A percentile compares a stretch with the other conserved stretches of the same genome.
These are phyloP conservation scores for Leptomonas pyrrhocoris DNA, from an alignment of 208 protist genomes.

Conservation along the genomic window DNA sequence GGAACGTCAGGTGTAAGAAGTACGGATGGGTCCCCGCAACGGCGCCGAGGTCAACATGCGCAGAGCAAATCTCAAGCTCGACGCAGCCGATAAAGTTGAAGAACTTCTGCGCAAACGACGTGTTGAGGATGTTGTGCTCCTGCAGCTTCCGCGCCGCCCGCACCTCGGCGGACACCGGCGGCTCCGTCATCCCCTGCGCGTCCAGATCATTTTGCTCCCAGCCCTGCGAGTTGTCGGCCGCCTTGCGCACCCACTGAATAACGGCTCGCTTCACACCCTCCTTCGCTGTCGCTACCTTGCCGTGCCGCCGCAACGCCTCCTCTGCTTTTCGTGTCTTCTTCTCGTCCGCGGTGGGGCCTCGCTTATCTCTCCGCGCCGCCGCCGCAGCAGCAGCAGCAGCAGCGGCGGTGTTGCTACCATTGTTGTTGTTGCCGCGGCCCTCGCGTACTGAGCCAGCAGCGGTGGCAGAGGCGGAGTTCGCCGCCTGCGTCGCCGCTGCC, in stretches of 20 bases:
- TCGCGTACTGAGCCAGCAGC: slow-evolving; percentile 2
- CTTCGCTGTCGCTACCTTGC: slow-evolving; percentile 9
- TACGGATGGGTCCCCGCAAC: slow-evolving; percentile 67
- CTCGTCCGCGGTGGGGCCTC: not conserved
- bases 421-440: slow-evolving; percentile 20
- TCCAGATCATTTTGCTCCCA: slow-evolving; percentile 27
- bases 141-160: slow-evolving; percentile 50
- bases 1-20: slow-evolving; percentile 78
- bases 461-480: slow-evolving; percentile 1
- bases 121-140: slow-evolving; percentile 44
- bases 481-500: slow-evolving; percentile 3
- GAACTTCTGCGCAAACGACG: slow-evolving; percentile 61
- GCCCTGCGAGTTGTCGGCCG: slow-evolving; percentile 18
- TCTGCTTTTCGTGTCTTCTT: not conserved
- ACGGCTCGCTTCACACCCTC: slow-evolving; percentile 13
- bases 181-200: slow-evolving; percentile 16
- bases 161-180: slow-evolving; percentile 27
- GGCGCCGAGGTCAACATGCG: slow-evolving; percentile 77
- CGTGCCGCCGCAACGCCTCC: not conserved
- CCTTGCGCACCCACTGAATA: slow-evolving; percentile 18
- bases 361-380: slow-evolving; percentile 3
- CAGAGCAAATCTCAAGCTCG: slow-evolving; percentile 76
- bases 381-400: not conserved
- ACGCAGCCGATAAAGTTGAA: slow-evolving; percentile 78
- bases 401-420: not conserved